Base-by-base conservation (phyloP, 208 protist genomes). In the Leishmania braziliensis region DNA sequence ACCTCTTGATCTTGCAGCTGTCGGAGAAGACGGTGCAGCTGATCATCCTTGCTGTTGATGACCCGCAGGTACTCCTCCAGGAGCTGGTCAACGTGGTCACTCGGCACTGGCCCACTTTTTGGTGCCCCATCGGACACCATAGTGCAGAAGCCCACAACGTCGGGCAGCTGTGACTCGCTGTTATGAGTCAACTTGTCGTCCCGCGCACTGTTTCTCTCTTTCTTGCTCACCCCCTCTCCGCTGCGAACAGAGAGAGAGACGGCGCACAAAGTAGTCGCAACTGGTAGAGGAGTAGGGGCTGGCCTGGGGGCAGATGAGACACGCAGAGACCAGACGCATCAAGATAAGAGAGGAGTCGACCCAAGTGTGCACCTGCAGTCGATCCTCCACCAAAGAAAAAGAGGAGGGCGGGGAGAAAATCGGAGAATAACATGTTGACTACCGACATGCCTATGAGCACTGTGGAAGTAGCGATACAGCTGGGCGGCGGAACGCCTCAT, bases 41-140 rank as follows among this genome's bases (percentile, higher is more conserved):
- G 89, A 73, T 90, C 87, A 81, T 97, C 95, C 85, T 97, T 97
- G 77, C 88, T 82, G 82, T 97, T 96, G 66, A 97, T 95, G 16
- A 96, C 90, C 12, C 92, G 91, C 8, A 97, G 83, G 81, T 97
- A 97, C 82, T 97, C 93, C 81, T 95, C 90, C 66, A 97, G 78
- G 39, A 97, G 84, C 54, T 95, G 87, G 53, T 96, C 94, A n/a
- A 90, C 75, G 33, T 90, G 84, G 54, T 68, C 56, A 50, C 60
- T 29, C 5, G 77, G 43, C 20, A 58, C 16, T n/a, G 77, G 58
- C 14, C 60, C 77, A 33, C 33, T 16, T 18, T 78, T 85, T 26
- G 43, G 58, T 26, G n/a, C 82, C 51, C 71, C 75, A 10, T 78
- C 77, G 4, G 43, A 81, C 3, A 76, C 77, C 81, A 85, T 85